Evolutionary conservation across 176 grass and related monocot species (phyloP).

Genomic region (Triticum monococcum): DNA sequence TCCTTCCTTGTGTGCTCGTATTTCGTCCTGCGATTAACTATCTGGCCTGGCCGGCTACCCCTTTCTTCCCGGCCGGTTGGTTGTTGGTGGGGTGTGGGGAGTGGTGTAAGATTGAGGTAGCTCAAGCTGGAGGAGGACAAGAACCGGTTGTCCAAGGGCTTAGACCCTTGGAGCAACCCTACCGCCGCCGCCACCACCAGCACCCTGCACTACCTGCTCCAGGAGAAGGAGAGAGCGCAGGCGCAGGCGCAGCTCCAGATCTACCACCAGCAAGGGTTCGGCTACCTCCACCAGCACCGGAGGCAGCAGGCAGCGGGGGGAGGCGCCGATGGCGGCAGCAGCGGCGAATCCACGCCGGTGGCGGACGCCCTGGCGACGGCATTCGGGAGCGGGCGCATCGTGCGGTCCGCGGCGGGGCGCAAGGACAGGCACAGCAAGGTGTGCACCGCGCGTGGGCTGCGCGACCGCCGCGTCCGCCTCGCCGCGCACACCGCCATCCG

Average conservation of each 20-base stretch:
- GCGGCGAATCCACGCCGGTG: slow-evolving; percentile 73
- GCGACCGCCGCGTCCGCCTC: slow-evolving; percentile 89
- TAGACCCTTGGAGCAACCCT: slow-evolving; percentile 65
- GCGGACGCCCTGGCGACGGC: slow-evolving; percentile 43
- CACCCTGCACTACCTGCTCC: slow-evolving; percentile 60
- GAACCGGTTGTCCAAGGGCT: slow-evolving; percentile 68
- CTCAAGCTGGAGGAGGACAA: slow-evolving; percentile 66
- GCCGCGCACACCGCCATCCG: slow-evolving; percentile 95
- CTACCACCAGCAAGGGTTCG: slow-evolving; percentile 55
- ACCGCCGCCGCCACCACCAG: slow-evolving; percentile 32
- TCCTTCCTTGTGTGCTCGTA: background rate
- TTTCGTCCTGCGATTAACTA: background rate
- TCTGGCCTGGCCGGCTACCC: background rate
- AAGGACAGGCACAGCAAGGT: slow-evolving; percentile 99
- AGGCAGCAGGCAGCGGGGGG: slow-evolving; percentile 28
- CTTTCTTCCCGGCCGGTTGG: slow-evolving; percentile 23
- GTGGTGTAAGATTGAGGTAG: slow-evolving; percentile 21
- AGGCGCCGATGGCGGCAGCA: slow-evolving; percentile 33
- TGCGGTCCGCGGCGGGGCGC: slow-evolving; percentile 82
- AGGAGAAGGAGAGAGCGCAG: slow-evolving; percentile 48
- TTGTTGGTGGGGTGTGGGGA: background rate
- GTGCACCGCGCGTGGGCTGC: slow-evolving; percentile 79
- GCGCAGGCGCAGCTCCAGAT: slow-evolving; percentile 51
- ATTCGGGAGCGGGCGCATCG: slow-evolving; percentile 80
- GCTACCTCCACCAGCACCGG: slow-evolving; percentile 40